These are phyloP conservation scores for Cladorrhinum sp. DNA, from an alignment of 2,329 filamentous ascomycete genomes.

Conservation along the genomic window DNA sequence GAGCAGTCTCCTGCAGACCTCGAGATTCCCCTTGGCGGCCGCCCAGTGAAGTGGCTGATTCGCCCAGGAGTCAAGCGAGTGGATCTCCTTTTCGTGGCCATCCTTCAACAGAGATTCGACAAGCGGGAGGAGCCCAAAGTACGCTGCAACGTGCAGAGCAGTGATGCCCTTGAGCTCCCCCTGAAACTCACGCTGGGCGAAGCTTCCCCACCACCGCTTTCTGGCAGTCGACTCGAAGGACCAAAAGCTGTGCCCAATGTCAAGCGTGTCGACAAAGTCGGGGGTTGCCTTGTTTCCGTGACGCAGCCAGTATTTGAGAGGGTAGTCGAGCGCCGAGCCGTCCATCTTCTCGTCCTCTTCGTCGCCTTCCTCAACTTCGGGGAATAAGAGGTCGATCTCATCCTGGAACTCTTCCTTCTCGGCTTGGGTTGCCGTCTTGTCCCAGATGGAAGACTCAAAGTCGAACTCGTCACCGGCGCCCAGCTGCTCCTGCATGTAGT, in stretches of 20 bases:
- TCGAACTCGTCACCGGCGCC: not conserved
- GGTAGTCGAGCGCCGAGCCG: conserved; percentile 2
- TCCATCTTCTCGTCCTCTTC: not conserved
- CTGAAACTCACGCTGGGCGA: not conserved
- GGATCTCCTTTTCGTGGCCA: conserved; percentile 11
- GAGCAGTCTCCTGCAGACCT: conserved; percentile 7
- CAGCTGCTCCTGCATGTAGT: not conserved
- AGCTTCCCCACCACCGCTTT: conserved; percentile 10
- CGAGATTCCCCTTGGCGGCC: conserved; percentile 3
- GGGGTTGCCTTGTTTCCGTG: conserved; percentile 10
- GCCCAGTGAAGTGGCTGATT: conserved; percentile 15
- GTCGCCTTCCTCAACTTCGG: not conserved
- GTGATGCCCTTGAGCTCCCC: conserved; percentile 10
- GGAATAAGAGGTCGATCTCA: too few species aligned
- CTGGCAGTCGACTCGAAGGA: conserved; percentile 11
- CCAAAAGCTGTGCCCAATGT: conserved; percentile 13
- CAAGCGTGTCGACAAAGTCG: conserved; percentile 13
- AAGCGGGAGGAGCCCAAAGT: conserved; percentile 10
- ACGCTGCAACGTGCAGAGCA: conserved; percentile 10
- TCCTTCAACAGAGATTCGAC: conserved; percentile 10
- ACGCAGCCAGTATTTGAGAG: conserved; percentile 13
- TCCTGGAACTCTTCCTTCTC: not conserved
- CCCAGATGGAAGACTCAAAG: not conserved
- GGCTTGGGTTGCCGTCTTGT: not conserved
- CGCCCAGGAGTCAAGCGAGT: conserved; percentile 8